Conservation (phyloP, 495 filamentous ascomycete species). For the Neurospora cerealis region DNA sequence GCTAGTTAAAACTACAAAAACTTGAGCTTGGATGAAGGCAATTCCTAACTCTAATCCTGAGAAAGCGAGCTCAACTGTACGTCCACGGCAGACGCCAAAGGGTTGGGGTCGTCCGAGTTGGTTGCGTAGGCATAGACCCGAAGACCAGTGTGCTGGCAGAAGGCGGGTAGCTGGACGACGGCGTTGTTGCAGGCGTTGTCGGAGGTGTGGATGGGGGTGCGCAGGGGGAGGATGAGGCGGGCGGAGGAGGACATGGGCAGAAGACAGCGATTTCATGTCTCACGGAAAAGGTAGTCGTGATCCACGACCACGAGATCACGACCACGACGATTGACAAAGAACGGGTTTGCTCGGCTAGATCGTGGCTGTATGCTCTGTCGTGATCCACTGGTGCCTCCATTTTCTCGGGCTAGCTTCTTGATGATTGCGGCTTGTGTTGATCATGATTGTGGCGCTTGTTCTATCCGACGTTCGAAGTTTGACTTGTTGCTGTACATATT, state of each 20-base stretch:
- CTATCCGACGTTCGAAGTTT: not conserved
- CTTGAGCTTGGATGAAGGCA: no score
- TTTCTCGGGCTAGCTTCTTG: not conserved
- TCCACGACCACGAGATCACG: not conserved
- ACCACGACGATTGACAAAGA: not conserved
- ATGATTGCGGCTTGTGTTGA: not conserved
- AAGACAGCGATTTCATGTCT: not conserved
- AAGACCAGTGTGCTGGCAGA: not conserved
- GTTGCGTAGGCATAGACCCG: not conserved
- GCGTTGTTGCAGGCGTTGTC: not conserved
- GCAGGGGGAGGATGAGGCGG: not conserved
- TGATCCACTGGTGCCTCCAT: not conserved
- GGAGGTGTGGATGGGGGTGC: not conserved
- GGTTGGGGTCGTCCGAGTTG: not conserved
- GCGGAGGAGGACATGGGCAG: not conserved
- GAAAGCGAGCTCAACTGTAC: not conserved
- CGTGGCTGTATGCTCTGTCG: not conserved
- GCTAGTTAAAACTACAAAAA: no score
- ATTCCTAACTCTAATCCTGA: no score
- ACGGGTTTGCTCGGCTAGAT: not conserved
- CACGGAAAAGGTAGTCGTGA: not conserved
- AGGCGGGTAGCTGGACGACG: not conserved
- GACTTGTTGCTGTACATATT: not conserved
- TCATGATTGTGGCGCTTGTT: not conserved
- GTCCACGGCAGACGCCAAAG: not conserved